phyloP scores from a whole-genome alignment of 306 rosid species.

The Dryas octopetala region DNA sequence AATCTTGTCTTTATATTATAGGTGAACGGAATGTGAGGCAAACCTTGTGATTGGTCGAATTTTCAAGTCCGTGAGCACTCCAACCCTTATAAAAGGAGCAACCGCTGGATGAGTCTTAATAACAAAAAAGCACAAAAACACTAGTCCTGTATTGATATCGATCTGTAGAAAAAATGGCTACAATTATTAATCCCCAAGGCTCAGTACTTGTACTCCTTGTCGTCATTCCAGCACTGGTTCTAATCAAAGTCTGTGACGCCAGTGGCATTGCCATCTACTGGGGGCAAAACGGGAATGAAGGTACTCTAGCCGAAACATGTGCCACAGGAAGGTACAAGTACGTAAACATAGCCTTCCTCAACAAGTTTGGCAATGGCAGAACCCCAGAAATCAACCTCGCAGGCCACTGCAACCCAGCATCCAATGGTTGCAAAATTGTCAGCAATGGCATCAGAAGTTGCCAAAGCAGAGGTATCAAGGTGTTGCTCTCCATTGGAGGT shows the following conservation, averaged over 20 bases:
- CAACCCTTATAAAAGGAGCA: background rate
- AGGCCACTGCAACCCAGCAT: conserved; percentile 59
- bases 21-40: background rate
- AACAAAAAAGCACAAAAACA: too few species aligned
- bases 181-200: background rate
- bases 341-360: conserved; percentile 51
- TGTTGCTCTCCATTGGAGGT: conserved; percentile 68
- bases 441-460: conserved; percentile 46
- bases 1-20: background rate
- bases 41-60: background rate
- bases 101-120: too few species aligned
- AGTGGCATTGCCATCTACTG: conserved; percentile 70
- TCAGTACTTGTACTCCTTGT: conserved; percentile 20
- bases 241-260: conserved; percentile 25
- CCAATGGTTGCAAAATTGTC: conserved; percentile 40
- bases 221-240: conserved; percentile 16
- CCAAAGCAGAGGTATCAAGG: conserved; percentile 58
- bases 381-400: conserved; percentile 65
- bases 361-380: conserved; percentile 37
- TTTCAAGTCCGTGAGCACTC: background rate
- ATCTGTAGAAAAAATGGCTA: conserved; percentile 26
- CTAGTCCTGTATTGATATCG: too few species aligned
- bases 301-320: conserved; percentile 62
- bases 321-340: conserved; percentile 50
- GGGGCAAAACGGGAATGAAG: conserved; percentile 71